Percentiles rank a stretch among this genome's conserved stretches.
Evolutionary conservation across 176 grass and related monocot genomes (phyloP).

Genomic region (Zoysia japonica): DNA sequence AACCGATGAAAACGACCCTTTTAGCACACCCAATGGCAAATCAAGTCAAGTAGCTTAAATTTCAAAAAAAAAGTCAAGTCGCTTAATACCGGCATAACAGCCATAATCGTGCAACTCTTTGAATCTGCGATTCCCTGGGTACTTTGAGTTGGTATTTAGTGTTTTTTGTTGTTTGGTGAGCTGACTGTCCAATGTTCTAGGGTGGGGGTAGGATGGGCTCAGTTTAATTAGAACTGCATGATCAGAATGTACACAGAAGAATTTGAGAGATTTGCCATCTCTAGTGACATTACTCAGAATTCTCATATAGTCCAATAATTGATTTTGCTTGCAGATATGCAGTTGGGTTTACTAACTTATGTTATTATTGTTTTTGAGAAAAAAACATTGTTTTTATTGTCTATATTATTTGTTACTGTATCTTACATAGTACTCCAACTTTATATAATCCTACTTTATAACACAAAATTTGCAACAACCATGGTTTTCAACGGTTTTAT

Average conservation of each 20-base stretch:
- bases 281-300: slow-evolving; percentile 44
- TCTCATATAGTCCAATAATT: slow-evolving; percentile 64
- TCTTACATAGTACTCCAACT: background rate
- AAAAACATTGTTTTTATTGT: too few species aligned
- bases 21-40: slow-evolving; percentile 43
- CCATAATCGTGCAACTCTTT: slow-evolving; percentile 4
- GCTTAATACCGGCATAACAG: slow-evolving; percentile 18
- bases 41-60: slow-evolving; percentile 30
- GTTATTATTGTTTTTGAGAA: background rate
- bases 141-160: slow-evolving; percentile 44
- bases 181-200: slow-evolving; percentile 43
- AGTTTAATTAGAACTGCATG: slow-evolving; percentile 50
- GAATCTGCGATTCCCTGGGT: slow-evolving; percentile 32
- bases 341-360: slow-evolving; percentile 9
- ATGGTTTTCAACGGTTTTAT: too few species aligned
- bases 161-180: slow-evolving; percentile 45
- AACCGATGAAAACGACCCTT: slow-evolving; percentile 34
- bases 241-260: slow-evolving; percentile 41
- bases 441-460: background rate
- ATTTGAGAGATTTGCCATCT: slow-evolving; percentile 38
- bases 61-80: too few species aligned
- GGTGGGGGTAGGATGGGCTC: slow-evolving; percentile 37
- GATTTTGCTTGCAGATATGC: slow-evolving; percentile 42
- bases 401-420: background rate
- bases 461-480: background rate